phyloP scores from a whole-genome alignment of 2,329 filamentous ascomycete species.

The Trichoderma koningiopsis region DNA sequence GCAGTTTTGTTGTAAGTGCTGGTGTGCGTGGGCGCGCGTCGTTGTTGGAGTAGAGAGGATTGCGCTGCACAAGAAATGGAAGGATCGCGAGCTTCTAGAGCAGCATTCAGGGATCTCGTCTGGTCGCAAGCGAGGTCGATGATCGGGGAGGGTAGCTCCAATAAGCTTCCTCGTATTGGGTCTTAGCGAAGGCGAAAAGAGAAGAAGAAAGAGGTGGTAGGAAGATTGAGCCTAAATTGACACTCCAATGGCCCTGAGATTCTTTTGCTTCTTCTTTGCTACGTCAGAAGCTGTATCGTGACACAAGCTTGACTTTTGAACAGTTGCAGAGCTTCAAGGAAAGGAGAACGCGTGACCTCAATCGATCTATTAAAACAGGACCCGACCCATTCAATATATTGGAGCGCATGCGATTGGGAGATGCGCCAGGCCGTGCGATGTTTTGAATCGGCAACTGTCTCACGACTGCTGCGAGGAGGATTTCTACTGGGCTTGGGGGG shows the following conservation, averaged over 20 bases:
- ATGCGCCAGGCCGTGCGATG: conserved; percentile 11
- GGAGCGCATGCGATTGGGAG: conserved; percentile 2
- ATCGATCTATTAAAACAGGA: conserved; percentile 15
- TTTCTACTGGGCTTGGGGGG: conserved; percentile 4
- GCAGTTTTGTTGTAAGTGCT: conserved; percentile 18
- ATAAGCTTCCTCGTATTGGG: background rate
- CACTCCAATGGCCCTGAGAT: background rate
- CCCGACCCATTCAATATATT: conserved; percentile 19
- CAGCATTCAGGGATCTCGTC: conserved; percentile 1
- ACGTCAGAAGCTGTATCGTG: conserved; percentile 1
- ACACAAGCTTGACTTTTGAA: conserved; percentile 1
- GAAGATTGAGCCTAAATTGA: background rate
- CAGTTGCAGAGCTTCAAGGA: conserved; percentile 11
- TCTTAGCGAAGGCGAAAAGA: background rate
- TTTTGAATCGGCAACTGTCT: conserved; percentile 19
- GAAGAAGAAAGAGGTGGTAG: background rate
- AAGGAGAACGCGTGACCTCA: conserved; percentile 24
- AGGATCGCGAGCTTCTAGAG: background rate
- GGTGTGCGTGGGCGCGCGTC: conserved; percentile 21
- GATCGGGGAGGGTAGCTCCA: background rate
- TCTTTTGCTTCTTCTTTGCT: background rate
- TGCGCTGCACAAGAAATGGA: background rate
- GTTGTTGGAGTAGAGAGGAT: background rate
- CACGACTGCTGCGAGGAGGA: background rate
- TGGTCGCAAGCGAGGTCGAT: background rate